phyloP scores from a whole-genome alignment of 768 basidiomycete species.

The Boletus pseudopeckii region DNA sequence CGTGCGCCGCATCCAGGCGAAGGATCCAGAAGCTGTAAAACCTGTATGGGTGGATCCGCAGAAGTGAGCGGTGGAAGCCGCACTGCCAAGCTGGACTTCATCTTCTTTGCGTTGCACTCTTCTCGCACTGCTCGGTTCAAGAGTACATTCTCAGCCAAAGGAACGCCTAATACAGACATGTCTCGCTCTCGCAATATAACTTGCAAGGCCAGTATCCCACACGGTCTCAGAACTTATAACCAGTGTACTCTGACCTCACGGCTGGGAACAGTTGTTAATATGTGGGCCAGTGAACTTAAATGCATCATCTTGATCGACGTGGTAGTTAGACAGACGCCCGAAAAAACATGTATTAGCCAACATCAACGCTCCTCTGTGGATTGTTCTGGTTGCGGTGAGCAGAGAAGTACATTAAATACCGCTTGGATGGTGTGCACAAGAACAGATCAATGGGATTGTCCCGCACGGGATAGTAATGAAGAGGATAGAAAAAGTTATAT shows the following conservation, averaged over 20 bases:
- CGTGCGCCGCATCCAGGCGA: conserved; percentile 13
- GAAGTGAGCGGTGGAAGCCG: conserved; percentile 11
- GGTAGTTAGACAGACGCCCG: background rate
- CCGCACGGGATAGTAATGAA: background rate
- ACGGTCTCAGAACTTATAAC: background rate
- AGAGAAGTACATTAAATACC: conserved; percentile 1
- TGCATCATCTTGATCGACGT: background rate
- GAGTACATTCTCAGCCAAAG: background rate
- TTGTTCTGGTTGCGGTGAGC: background rate
- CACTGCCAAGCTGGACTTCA: background rate
- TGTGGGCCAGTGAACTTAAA: background rate
- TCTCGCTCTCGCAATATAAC: background rate
- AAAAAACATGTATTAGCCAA: background rate
- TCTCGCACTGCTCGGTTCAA: background rate
- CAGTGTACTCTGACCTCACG: background rate
- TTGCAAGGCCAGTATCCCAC: background rate
- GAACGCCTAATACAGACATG: background rate
- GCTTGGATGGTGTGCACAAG: conserved; percentile 1
- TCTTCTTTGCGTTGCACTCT: background rate
- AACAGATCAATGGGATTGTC: background rate
- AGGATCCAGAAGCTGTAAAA: conserved; percentile 28
- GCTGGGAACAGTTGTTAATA: background rate
- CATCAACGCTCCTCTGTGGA: background rate
- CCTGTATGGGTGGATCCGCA: conserved; percentile 34
- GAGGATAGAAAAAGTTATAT: background rate